A percentile compares a stretch with the other conserved stretches of the same genome.
These are phyloP conservation scores for Tilletia walkeri DNA, from an alignment of 1,284 basidiomycete genomes.

Conservation along the genomic window DNA sequence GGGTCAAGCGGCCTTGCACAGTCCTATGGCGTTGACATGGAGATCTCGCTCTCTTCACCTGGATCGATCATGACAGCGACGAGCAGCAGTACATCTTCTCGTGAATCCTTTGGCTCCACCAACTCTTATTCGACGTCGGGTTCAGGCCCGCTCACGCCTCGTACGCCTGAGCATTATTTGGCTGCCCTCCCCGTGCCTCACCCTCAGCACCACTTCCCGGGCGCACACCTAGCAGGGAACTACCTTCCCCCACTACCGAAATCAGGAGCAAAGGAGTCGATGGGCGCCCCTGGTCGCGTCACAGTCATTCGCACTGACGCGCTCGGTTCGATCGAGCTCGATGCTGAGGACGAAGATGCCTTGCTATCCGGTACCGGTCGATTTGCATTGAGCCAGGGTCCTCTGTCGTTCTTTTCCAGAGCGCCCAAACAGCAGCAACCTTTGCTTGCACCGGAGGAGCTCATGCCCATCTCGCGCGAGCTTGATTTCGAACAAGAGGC, in stretches of 20 bases:
- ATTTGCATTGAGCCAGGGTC: background rate
- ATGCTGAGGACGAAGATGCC: slow-evolving; percentile 9
- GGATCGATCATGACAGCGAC: background rate
- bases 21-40: slow-evolving; percentile 10
- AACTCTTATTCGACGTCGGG: background rate
- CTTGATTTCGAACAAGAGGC: background rate
- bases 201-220: background rate
- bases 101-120: slow-evolving; percentile 1
- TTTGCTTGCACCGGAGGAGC: slow-evolving; percentile 1
- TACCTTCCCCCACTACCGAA: background rate
- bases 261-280: background rate
- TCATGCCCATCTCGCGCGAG: background rate
- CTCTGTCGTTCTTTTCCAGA: too few relatives aligned
- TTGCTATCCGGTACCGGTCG: slow-evolving; percentile 8
- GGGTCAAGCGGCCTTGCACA: background rate
- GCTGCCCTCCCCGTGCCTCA: background rate
- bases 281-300: background rate
- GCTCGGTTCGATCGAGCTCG: background rate
- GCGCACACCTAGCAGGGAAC: background rate
- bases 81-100: slow-evolving; percentile 1
- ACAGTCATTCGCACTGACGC: background rate
- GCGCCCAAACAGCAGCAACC: background rate
- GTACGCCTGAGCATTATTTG: background rate
- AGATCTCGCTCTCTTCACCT: slow-evolving; percentile 5
- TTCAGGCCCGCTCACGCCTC: slow-evolving; percentile 7